Percentiles rank a stretch among this genome's conserved stretches.
Conservation (phyloP, 129 eudicot genomes). For the Artemisia tridentata region DNA sequence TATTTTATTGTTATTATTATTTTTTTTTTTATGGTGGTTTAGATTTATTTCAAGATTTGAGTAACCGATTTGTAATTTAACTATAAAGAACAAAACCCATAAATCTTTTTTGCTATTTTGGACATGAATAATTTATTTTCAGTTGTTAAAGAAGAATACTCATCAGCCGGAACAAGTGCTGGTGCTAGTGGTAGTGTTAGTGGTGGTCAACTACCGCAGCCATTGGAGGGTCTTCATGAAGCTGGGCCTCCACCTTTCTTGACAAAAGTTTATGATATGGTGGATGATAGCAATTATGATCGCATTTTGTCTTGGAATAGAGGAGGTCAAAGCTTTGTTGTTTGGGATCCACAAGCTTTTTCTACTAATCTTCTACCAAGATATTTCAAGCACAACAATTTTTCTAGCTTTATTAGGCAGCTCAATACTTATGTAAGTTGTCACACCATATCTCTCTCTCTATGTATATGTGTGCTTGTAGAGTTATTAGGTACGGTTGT, state of each 20-base stretch:
- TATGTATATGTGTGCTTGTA: background rate
- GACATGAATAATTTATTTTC: constrained; percentile 44
- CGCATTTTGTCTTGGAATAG: constrained; percentile 67
- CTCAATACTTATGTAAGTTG: constrained; percentile 83
- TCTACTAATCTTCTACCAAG: constrained; percentile 68
- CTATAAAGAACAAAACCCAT: constrained; percentile 21
- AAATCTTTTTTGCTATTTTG: background rate
- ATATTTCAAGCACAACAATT: constrained; percentile 87
- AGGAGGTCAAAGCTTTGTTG: constrained; percentile 77
- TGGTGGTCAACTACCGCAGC: constrained; percentile 42
- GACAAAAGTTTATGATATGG: constrained; percentile 75
- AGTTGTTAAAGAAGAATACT: constrained; percentile 57
- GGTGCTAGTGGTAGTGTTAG: background rate
- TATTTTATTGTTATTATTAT: background rate
- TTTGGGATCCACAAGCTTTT: constrained; percentile 82
- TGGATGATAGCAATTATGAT: constrained; percentile 56
- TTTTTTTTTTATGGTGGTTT: too few relatives aligned
- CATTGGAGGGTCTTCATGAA: constrained; percentile 72
- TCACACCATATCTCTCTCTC: background rate
- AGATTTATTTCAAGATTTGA: constrained; percentile 11
- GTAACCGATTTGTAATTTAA: constrained; percentile 5
- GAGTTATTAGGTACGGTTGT: background rate
- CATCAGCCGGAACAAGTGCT: constrained; percentile 21
- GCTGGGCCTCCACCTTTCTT: constrained; percentile 78
- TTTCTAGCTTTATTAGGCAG: constrained; percentile 91